A percentile compares a stretch with the other conserved stretches of the same genome.
phyloP scores from a whole-genome alignment of 2,329 filamentous ascomycete genomes.

The Penicillium sumatraense region DNA sequence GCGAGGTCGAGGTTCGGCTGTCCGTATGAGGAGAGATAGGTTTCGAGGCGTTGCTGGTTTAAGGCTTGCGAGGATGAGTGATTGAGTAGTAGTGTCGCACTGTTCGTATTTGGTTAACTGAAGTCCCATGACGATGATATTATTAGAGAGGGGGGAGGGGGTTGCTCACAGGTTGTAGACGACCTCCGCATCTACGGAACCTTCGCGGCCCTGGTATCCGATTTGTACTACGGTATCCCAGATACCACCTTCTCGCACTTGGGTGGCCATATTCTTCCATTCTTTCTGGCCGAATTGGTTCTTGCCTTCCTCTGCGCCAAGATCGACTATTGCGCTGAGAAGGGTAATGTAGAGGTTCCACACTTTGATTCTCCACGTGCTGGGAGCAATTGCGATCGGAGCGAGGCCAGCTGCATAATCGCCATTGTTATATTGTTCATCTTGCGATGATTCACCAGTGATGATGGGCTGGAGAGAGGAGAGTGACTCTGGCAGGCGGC shows the following conservation, averaged over 20 bases:
- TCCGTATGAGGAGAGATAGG: constrained; percentile 78
- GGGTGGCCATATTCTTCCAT: constrained; percentile 80
- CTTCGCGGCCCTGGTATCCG: constrained; percentile 86
- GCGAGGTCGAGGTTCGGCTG: constrained; percentile 74
- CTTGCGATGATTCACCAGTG: constrained; percentile 55
- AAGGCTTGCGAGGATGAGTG: constrained; percentile 81
- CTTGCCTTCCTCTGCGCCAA: constrained; percentile 89
- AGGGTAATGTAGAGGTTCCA: constrained; percentile 97
- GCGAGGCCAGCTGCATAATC: constrained; percentile 60
- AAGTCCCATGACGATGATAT: too few relatives aligned
- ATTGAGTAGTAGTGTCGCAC: constrained; percentile 86
- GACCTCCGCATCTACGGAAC: constrained; percentile 91
- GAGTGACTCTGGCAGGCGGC: constrained; percentile 86
- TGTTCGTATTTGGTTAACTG: constrained; percentile 42
- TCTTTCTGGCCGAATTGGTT: constrained; percentile 81
- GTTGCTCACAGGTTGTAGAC: constrained; percentile 61
- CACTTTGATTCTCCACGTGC: constrained; percentile 86
- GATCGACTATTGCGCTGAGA: constrained; percentile 85
- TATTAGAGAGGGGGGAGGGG: constrained; percentile 16
- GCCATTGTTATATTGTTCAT: constrained; percentile 47
- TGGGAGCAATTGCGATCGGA: constrained; percentile 78
- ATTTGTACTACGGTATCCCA: constrained; percentile 91
- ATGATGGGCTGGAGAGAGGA: constrained; percentile 85
- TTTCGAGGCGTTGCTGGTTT: constrained; percentile 87
- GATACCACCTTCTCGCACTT: constrained; percentile 85